Percentiles rank a stretch among this genome's conserved stretches.
phyloP scores from a whole-genome alignment of 352 stramenopile species.

The Phytophthora pseudosyringae region DNA sequence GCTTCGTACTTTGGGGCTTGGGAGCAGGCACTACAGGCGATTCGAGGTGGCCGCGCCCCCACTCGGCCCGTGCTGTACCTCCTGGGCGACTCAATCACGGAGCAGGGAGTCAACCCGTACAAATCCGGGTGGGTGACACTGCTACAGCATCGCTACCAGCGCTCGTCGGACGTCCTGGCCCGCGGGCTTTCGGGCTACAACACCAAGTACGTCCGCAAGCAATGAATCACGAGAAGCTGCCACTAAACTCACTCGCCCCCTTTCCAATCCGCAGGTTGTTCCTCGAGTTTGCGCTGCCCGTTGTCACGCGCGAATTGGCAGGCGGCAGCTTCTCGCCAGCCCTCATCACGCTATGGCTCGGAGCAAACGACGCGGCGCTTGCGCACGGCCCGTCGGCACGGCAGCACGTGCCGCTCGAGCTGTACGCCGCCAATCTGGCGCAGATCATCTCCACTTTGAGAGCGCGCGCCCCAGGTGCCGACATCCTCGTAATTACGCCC shows the following conservation, averaged over 20 bases:
- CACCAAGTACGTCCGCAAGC: conserved; percentile 28
- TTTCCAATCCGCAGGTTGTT: conserved; percentile 39
- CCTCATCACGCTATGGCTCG: conserved; percentile 63
- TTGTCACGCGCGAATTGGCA: conserved; percentile 45
- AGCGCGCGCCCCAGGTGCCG: conserved; percentile 22
- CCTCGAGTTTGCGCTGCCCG: conserved; percentile 45
- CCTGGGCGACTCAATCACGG: conserved; percentile 74
- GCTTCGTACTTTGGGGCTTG: conserved; percentile 22
- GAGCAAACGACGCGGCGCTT: conserved; percentile 66
- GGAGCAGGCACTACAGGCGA: conserved; percentile 10
- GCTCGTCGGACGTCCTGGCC: conserved; percentile 62
- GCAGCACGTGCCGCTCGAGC: conserved; percentile 53
- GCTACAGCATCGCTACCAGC: conserved; percentile 56
- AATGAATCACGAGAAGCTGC: background rate
- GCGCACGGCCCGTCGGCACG: conserved; percentile 29
- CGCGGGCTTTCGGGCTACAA: conserved; percentile 68
- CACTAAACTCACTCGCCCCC: background rate
- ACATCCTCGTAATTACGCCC: conserved; percentile 55
- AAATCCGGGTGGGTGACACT: conserved; percentile 53
- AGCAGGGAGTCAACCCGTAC: conserved; percentile 46
- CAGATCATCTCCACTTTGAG: conserved; percentile 34
- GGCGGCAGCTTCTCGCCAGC: conserved; percentile 28
- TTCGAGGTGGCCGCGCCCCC: background rate
- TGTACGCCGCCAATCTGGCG: conserved; percentile 50
- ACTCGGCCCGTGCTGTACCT: conserved; percentile 49